Percentiles rank a stretch among this genome's conserved stretches.
Evolutionary conservation across 345 rosid genomes (phyloP).

Genomic region (Euphorbia tirucalli): DNA sequence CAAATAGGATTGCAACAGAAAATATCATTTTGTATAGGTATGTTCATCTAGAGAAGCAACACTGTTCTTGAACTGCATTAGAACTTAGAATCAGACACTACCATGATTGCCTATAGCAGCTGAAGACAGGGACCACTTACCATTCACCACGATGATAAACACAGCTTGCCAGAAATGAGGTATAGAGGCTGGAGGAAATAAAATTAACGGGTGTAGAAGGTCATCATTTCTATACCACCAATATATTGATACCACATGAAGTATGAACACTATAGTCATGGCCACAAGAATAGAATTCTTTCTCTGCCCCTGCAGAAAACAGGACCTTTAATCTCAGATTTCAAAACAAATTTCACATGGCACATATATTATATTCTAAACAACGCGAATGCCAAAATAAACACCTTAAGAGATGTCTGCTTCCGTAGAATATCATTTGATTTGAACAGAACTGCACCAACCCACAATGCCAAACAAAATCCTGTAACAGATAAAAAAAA

Average conservation of each 20-base stretch:
- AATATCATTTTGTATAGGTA: not conserved
- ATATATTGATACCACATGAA: slow-evolving; percentile 46
- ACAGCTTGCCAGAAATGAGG: slow-evolving; percentile 68
- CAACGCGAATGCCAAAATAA: not conserved
- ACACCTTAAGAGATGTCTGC: slow-evolving; percentile 65
- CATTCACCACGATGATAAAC: slow-evolving; percentile 54
- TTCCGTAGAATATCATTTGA: slow-evolving; percentile 53
- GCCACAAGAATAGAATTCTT: slow-evolving; percentile 38
- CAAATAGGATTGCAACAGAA: not conserved
- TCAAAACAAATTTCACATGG: not conserved
- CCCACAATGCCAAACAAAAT: slow-evolving; percentile 47
- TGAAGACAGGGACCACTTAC: slow-evolving; percentile 23
- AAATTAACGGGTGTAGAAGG: slow-evolving; percentile 44
- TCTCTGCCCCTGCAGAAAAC: slow-evolving; percentile 56
- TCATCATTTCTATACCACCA: slow-evolving; percentile 51
- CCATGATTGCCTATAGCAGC: not conserved
- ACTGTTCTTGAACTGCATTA: not conserved
- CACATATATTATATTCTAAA: not conserved
- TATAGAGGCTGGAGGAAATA: slow-evolving; percentile 52
- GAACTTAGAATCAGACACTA: not conserved
- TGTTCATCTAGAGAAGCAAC: not conserved
- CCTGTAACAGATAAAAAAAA: slow-evolving; percentile 34
- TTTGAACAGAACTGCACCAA: slow-evolving; percentile 53
- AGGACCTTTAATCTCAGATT: not conserved
- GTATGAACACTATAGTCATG: slow-evolving; percentile 33